phyloP scores from a whole-genome alignment of 768 basidiomycete species.

The Hericium coralloides region DNA sequence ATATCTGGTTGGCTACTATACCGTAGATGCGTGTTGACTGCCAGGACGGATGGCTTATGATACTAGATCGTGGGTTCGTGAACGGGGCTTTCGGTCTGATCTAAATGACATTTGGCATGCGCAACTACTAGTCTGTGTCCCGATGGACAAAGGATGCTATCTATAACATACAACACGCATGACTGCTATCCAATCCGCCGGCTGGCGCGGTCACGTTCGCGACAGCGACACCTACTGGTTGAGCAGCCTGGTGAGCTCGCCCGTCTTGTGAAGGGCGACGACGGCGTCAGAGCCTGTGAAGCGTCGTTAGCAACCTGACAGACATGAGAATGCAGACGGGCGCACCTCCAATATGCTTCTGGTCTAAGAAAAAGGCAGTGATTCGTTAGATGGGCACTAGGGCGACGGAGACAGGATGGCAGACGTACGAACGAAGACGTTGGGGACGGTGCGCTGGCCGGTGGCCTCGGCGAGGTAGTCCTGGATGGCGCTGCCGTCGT shows the following conservation, averaged over 20 bases:
- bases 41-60: too few relatives aligned
- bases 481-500: constrained; percentile 59
- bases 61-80: too few relatives aligned
- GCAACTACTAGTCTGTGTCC: too few relatives aligned
- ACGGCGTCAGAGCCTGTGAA: constrained; percentile 10
- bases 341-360: constrained; percentile 48
- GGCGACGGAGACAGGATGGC: not conserved
- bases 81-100: too few relatives aligned
- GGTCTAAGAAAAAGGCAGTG: constrained; percentile 22
- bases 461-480: constrained; percentile 55
- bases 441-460: constrained; percentile 65
- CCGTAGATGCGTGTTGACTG: too few relatives aligned
- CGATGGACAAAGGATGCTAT: too few relatives aligned
- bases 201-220: not conserved
- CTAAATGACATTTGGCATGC: too few relatives aligned
- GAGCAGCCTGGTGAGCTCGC: not conserved
- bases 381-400: not conserved
- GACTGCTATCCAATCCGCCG: not conserved
- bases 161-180: not conserved
- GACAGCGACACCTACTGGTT: not conserved
- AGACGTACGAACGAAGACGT: constrained; percentile 60
- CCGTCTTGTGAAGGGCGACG: constrained; percentile 4
- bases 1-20: too few relatives aligned
- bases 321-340: not conserved
- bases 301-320: not conserved